phyloP scores from a whole-genome alignment of 1,284 basidiomycete genomes.

The Apiotrichum veenhuisii region DNA sequence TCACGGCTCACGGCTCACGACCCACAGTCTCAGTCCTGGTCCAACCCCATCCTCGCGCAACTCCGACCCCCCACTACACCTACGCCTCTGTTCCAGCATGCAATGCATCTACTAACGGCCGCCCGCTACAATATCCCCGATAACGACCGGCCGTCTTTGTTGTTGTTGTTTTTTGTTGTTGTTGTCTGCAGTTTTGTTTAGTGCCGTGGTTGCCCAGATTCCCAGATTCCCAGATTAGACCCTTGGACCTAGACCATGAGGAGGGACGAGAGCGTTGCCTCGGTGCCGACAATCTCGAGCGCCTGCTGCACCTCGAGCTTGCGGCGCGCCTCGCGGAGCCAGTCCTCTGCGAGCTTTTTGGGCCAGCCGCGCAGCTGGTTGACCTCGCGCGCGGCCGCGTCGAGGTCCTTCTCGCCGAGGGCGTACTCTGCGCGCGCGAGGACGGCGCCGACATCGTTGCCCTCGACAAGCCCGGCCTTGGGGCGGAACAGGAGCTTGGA shows the following conservation, averaged over 20 bases:
- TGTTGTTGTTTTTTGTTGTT: no score
- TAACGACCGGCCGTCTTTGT: no score
- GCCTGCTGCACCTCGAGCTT: constrained; percentile 91
- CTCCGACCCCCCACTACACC: neutral
- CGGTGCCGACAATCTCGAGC: constrained; percentile 80
- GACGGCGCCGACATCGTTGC: constrained; percentile 79
- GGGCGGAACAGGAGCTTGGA: constrained; percentile 74
- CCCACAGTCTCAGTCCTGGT: no score
- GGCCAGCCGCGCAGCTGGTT: constrained; percentile 87
- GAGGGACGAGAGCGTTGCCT: constrained; percentile 62
- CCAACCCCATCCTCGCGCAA: neutral
- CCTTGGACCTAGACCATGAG: constrained; percentile 54
- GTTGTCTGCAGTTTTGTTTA: no score
- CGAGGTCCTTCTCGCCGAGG: constrained; percentile 87
- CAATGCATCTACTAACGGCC: constrained; percentile 12
- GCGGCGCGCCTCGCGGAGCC: constrained; percentile 84
- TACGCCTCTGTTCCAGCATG: neutral
- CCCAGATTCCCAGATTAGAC: no score
- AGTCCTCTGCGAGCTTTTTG: constrained; percentile 76
- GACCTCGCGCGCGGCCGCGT: constrained; percentile 82
- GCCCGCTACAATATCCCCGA: no score
- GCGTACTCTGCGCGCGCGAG: constrained; percentile 86
- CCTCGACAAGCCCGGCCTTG: constrained; percentile 64
- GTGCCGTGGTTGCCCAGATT: no score
- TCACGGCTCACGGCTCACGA: no score